These are phyloP conservation scores for Artomyces pyxidatus DNA, from an alignment of 768 basidiomycete genomes.

Conservation along the genomic window DNA sequence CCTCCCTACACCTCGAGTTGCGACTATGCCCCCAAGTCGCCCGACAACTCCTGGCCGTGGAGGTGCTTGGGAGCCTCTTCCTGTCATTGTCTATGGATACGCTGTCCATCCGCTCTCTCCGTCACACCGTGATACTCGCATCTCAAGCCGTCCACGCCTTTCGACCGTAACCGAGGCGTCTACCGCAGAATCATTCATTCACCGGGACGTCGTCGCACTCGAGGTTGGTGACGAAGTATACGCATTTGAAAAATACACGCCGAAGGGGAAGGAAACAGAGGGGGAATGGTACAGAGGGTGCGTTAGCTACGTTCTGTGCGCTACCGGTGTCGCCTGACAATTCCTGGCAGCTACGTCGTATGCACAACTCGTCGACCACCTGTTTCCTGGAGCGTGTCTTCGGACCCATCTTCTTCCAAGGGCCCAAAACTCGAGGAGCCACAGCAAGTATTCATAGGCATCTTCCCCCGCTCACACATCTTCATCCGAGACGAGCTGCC, in stretches of 20 bases:
- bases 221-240: constrained; percentile 97
- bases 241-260: constrained; percentile 88
- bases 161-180: constrained; percentile 54
- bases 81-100: constrained; percentile 83
- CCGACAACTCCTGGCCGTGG: constrained; percentile 23
- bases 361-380: constrained; percentile 71
- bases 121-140: constrained; percentile 62
- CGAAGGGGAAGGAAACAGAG: constrained; percentile 63
- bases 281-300: constrained; percentile 93
- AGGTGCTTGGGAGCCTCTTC: constrained; percentile 56
- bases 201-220: constrained; percentile 74
- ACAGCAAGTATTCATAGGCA: constrained; percentile 88
- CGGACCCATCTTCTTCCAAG: constrained; percentile 49
- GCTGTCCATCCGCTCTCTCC: constrained; percentile 79
- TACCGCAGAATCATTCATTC: constrained; percentile 53
- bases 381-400: constrained; percentile 50
- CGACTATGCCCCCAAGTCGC: constrained; percentile 4
- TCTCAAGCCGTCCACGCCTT: constrained; percentile 49
- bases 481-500: constrained; percentile 79
- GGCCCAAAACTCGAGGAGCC: constrained; percentile 63
- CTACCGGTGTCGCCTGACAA: constrained; percentile 1
- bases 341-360: constrained; percentile 72
- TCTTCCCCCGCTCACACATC: constrained; percentile 88
- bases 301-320: constrained; percentile 26
- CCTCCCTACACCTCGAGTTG: no score